phyloP scores from a whole-genome alignment of 2,329 filamentous ascomycete species.

The Penicillium italicum region DNA sequence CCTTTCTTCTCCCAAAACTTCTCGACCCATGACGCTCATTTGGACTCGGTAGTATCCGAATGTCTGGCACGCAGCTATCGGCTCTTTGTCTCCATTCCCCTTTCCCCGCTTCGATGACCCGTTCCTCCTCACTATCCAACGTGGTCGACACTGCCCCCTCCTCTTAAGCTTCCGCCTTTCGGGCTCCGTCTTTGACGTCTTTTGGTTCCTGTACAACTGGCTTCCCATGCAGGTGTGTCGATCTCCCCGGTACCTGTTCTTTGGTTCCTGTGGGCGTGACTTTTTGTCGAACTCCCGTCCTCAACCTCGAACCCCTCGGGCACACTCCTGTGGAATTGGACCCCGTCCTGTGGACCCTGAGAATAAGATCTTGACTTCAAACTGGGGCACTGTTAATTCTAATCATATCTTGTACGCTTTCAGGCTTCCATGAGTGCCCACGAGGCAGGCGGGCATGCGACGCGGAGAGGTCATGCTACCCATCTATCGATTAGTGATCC shows the following conservation, averaged over 20 bases:
- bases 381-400: neutral
- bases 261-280: conserved; percentile 1
- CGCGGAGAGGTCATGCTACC: conserved; percentile 56
- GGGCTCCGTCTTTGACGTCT: conserved; percentile 26
- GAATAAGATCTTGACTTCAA: neutral
- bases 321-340: neutral
- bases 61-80: conserved; percentile 11
- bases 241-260: conserved; percentile 1
- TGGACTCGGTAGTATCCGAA: conserved; percentile 14
- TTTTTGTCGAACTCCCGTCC: neutral
- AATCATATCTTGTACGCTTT: conserved; percentile 5
- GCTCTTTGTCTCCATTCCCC: conserved; percentile 15
- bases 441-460: conserved; percentile 47
- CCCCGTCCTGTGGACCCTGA: neutral
- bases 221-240: conserved; percentile 41
- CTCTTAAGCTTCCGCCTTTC: conserved; percentile 16
- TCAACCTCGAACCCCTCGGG: conserved; percentile 1
- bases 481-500: conserved; percentile 77
- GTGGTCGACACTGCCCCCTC: conserved; percentile 27
- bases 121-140: conserved; percentile 23
- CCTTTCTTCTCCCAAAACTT: conserved; percentile 14
- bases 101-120: conserved; percentile 43
- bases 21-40: conserved; percentile 13
- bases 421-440: conserved; percentile 43
- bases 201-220: conserved; percentile 28